Percentiles rank a stretch among this genome's conserved stretches.
These are phyloP conservation scores for Pichia deserticola DNA, from an alignment of 805 yeast species.

Conservation along the genomic window DNA sequence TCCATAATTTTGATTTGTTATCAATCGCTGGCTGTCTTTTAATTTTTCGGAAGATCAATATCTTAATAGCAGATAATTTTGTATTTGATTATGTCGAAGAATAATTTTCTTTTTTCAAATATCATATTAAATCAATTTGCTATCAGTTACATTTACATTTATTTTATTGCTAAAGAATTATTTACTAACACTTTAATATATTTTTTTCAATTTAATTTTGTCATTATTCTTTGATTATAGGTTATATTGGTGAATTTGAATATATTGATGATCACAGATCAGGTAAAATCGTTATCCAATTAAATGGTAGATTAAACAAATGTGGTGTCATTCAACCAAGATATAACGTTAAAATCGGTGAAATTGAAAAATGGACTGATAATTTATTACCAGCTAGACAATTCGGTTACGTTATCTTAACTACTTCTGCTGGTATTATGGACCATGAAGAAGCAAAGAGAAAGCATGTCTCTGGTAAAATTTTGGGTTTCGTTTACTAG, in stretches of 20 bases:
- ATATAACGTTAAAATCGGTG: constrained; percentile 92
- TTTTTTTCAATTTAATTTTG: background rate
- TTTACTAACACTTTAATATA: background rate
- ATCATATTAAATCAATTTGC: background rate
- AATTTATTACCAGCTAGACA: constrained; percentile 99
- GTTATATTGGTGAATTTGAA: constrained; percentile 97
- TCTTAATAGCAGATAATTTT: constrained; percentile 5
- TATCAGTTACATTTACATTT: constrained; percentile 1
- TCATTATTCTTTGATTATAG: constrained; percentile 27
- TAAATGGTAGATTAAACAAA: constrained; percentile 98
- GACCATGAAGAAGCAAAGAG: constrained; percentile 99
- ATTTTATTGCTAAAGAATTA: background rate
- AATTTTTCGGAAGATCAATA: constrained; percentile 82
- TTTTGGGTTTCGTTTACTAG: constrained; percentile 96
- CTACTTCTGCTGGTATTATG: constrained; percentile 99
- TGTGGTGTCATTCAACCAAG: constrained; percentile 99
- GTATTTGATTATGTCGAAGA: too few species aligned
- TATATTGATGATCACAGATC: constrained; percentile 99
- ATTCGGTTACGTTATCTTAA: constrained; percentile 95
- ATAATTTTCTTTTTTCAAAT: background rate
- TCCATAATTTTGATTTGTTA: constrained; percentile 11
- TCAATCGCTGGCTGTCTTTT: constrained; percentile 92
- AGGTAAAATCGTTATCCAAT: constrained; percentile 94
- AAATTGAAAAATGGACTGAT: constrained; percentile 98
- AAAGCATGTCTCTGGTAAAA: constrained; percentile 99